Evolutionary conservation across 2,329 filamentous ascomycete genomes (phyloP).

Genomic region (Epichloe elymi): DNA sequence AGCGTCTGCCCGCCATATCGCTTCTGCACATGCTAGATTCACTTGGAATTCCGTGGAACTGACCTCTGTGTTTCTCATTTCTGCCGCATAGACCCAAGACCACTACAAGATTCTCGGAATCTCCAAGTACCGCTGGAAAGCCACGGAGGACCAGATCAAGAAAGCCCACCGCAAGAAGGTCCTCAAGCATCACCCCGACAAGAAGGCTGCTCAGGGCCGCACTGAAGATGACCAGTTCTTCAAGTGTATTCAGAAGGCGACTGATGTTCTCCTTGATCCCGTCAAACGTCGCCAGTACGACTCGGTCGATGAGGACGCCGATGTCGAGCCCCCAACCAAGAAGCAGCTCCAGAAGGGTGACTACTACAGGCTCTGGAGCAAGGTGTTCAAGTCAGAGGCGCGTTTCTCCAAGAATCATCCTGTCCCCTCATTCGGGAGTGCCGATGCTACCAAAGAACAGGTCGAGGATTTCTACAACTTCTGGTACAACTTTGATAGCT

Average conservation of each 20-base stretch:
- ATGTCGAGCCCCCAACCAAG: conserved; percentile 85
- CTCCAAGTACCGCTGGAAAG: conserved; percentile 81
- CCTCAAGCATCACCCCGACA: conserved; percentile 95
- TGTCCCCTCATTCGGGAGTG: conserved; percentile 74
- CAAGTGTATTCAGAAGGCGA: conserved; percentile 99
- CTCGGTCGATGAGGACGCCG: conserved; percentile 86
- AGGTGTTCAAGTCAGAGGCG: conserved; percentile 79
- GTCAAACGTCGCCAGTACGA: conserved; percentile 90
- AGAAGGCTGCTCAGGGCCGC: conserved; percentile 83
- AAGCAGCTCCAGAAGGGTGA: conserved; percentile 77
- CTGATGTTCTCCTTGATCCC: conserved; percentile 84
- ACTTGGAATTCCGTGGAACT: not conserved
- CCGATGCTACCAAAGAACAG: conserved; percentile 73
- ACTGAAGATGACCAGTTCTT: conserved; percentile 96
- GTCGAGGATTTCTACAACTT: conserved; percentile 98
- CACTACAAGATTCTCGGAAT: conserved; percentile 95
- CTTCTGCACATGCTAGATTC: too few species aligned
- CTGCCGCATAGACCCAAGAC: conserved; percentile 59
- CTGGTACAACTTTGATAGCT: conserved; percentile 99
- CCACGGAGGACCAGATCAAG: conserved; percentile 97
- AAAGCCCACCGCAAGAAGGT: conserved; percentile 99
- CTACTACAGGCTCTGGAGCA: conserved; percentile 90
- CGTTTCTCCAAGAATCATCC: conserved; percentile 89
- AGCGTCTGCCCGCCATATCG: conserved; percentile 10
- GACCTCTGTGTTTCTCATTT: not conserved